phyloP scores from a whole-genome alignment of 257 asterid genomes.

The Coffea canephora region DNA sequence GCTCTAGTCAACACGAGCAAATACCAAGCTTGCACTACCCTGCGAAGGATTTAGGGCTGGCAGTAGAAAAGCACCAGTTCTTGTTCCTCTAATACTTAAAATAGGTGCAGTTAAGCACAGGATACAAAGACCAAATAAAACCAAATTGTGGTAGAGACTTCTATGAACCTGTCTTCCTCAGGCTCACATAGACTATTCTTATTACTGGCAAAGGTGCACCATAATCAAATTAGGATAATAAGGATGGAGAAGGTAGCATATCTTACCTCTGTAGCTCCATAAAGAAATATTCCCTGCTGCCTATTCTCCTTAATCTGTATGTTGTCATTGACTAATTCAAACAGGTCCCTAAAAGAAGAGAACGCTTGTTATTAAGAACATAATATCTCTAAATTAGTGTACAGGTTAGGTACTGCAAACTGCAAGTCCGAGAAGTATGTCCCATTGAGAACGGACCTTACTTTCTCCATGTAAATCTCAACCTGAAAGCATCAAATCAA shows the following conservation, averaged over 20 bases:
- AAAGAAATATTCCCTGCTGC: constrained; percentile 2
- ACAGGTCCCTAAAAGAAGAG: constrained; percentile 62
- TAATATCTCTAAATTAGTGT: background rate
- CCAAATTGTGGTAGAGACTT: background rate
- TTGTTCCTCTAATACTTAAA: background rate
- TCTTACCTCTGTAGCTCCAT: background rate
- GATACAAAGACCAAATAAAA: background rate
- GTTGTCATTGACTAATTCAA: constrained; percentile 77
- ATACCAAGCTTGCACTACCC: background rate
- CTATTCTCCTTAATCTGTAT: constrained; percentile 74
- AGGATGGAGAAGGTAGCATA: background rate
- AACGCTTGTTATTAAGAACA: background rate
- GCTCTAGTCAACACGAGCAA: background rate
- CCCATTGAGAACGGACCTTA: constrained; percentile 55
- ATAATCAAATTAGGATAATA: background rate
- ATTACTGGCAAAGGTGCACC: background rate
- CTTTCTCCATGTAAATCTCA: constrained; percentile 87
- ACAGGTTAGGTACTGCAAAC: constrained; percentile 16
- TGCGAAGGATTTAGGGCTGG: background rate
- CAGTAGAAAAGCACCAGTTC: background rate
- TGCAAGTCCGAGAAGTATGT: background rate
- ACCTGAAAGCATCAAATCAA: constrained; percentile 49
- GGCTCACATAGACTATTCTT: background rate
- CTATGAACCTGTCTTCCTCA: background rate
- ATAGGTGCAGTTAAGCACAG: background rate